A percentile compares a stretch with the other conserved stretches of the same genome.
Evolutionary conservation across 2,329 filamentous ascomycete species (phyloP).

Genomic region (Beauveria sp.): DNA sequence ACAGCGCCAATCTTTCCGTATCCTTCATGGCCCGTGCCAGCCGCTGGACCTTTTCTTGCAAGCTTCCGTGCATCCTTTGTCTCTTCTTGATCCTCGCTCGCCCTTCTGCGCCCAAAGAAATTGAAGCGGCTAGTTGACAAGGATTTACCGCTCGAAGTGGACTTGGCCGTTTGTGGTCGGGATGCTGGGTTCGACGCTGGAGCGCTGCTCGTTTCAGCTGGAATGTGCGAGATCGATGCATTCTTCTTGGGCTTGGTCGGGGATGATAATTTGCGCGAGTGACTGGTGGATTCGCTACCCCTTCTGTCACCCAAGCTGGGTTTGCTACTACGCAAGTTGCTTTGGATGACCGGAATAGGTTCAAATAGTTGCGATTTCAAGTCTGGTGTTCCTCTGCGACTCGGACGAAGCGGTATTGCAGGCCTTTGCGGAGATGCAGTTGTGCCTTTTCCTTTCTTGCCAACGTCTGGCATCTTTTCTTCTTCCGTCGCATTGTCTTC

Average conservation of each 20-base stretch:
- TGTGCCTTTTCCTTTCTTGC: slow-evolving; percentile 20
- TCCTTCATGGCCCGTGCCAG: slow-evolving; percentile 90
- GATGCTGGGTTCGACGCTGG: not conserved
- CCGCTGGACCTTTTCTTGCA: slow-evolving; percentile 68
- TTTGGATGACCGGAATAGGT: slow-evolving; percentile 51
- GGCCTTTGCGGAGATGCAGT: slow-evolving; percentile 16
- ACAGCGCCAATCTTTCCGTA: slow-evolving; percentile 59
- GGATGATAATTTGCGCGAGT: slow-evolving; percentile 20
- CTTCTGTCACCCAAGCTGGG: slow-evolving; percentile 39
- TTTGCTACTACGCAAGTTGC: slow-evolving; percentile 43
- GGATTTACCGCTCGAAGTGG: slow-evolving; percentile 49
- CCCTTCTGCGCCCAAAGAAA: slow-evolving; percentile 68
- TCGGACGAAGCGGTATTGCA: slow-evolving; percentile 41
- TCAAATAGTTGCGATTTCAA: slow-evolving; percentile 49
- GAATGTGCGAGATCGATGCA: slow-evolving; percentile 26
- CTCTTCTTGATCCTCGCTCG: slow-evolving; percentile 39
- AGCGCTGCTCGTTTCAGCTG: not conserved
- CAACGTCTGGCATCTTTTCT: slow-evolving; percentile 23
- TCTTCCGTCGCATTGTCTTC: slow-evolving; percentile 27
- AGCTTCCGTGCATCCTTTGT: slow-evolving; percentile 29
- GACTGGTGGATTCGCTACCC: slow-evolving; percentile 32
- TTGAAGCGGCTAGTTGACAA: slow-evolving; percentile 62
- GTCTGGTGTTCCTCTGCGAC: slow-evolving; percentile 58
- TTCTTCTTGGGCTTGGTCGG: slow-evolving; percentile 22
- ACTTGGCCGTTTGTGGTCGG: slow-evolving; percentile 14